Conservation (phyloP, 192 early-diverging fungal species). For the Piromyces sp. region DNA sequence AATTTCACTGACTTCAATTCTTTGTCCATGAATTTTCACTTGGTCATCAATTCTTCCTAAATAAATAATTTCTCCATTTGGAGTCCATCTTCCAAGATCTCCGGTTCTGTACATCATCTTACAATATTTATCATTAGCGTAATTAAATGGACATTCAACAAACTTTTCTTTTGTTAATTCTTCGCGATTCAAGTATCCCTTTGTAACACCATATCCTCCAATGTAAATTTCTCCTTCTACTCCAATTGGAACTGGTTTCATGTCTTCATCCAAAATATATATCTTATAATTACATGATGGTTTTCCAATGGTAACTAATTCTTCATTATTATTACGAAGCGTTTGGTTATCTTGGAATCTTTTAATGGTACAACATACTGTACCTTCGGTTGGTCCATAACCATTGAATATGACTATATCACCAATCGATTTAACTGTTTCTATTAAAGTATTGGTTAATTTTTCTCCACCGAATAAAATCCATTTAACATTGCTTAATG, state of each 20-base stretch:
- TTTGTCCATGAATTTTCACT: constrained; percentile 29
- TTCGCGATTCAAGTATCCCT: constrained; percentile 20
- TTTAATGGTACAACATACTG: neutral
- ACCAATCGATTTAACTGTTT: too few species aligned
- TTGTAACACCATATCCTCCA: constrained; percentile 15
- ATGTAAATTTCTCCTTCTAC: constrained; percentile 18
- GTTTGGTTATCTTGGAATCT: neutral
- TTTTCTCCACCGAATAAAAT: too few species aligned
- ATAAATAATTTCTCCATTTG: constrained; percentile 5
- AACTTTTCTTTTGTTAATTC: constrained; percentile 15
- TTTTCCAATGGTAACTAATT: constrained; percentile 1
- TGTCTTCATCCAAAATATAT: constrained; percentile 6
- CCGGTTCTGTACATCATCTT: neutral
- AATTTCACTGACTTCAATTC: constrained; percentile 24
- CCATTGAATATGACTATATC: neutral
- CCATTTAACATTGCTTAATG: too few species aligned
- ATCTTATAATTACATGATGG: constrained; percentile 1
- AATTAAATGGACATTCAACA: constrained; percentile 6
- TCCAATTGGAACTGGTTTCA: constrained; percentile 14
- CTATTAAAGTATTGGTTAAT: too few species aligned
- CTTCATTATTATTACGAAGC: too few species aligned
- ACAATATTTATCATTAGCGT: neutral
- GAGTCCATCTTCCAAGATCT: constrained; percentile 1
- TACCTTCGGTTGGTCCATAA: constrained; percentile 4
- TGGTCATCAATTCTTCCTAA: constrained; percentile 19